Evolutionary conservation across 2,329 filamentous ascomycete species (phyloP).

Genomic region (Aspergillus piperis): DNA sequence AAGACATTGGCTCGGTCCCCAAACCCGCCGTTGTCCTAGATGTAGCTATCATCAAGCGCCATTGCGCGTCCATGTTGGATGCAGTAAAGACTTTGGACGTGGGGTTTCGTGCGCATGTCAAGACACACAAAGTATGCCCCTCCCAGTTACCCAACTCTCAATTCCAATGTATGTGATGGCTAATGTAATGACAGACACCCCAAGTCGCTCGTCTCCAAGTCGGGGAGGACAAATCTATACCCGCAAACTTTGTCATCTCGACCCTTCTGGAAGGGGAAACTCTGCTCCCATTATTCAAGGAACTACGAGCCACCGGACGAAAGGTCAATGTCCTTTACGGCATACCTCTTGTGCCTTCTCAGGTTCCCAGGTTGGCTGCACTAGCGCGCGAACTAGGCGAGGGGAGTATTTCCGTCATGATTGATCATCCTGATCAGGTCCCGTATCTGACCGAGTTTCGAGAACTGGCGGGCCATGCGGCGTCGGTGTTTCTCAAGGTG

Average conservation of each 20-base stretch:
- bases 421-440: slow-evolving; percentile 69
- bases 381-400: slow-evolving; percentile 60
- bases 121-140: slow-evolving; percentile 72
- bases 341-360: slow-evolving; percentile 66
- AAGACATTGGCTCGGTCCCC: slow-evolving; percentile 60
- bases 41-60: slow-evolving; percentile 63
- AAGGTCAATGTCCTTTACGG: slow-evolving; percentile 70
- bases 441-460: slow-evolving; percentile 50
- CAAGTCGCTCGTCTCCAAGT: slow-evolving; percentile 70
- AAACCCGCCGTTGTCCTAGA: slow-evolving; percentile 71
- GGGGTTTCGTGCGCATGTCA: slow-evolving; percentile 74
- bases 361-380: slow-evolving; percentile 59
- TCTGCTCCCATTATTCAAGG: slow-evolving; percentile 60
- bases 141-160: not conserved
- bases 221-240: slow-evolving; percentile 50
- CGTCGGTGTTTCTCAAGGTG: slow-evolving; percentile 69
- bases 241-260: slow-evolving; percentile 67
- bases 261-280: slow-evolving; percentile 74
- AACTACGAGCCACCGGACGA: slow-evolving; percentile 58
- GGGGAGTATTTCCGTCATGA: slow-evolving; percentile 62
- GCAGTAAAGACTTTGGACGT: slow-evolving; percentile 61
- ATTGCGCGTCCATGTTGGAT: slow-evolving; percentile 72
- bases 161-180: not conserved
- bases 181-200: slow-evolving; percentile 53
- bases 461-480: slow-evolving; percentile 46